Evolutionary conservation across 345 rosid genomes (phyloP), one percentile per base, ranked within the genome.

Genomic region (Anacardium occidentale): DNA sequence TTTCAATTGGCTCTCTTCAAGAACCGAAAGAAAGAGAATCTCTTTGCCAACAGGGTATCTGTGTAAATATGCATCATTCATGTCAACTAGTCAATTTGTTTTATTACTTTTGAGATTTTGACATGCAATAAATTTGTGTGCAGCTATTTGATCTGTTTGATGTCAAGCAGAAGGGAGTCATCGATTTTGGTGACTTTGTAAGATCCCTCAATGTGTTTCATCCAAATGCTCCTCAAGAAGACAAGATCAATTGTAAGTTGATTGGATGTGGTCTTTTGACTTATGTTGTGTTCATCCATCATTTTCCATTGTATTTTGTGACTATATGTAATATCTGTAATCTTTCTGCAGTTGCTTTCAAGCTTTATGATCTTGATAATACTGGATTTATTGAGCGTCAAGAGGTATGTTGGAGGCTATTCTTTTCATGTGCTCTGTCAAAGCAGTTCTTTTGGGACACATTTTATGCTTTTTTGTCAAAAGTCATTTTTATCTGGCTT

Each of bases 131-230:
- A 44, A 26, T 64, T 71, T 73, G 13, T 44, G 10, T 80, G 90
- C 91, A 96, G 98, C 86, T 96, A 53, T 91, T 96, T 88, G 91
- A 96, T 79, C 79, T 96, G 77, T 96, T 93, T 80, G 98, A 96
- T 80, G 96, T 83, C 26, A 93, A 96, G 85, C 84, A 83, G 40
- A 96, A 90, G 78, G 99, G 96, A 73, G 88, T 88, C 61, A 93
- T 96, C 53, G 98, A 96, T 77, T 96, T 96, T 69, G 89, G 95
- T 40, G 99, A 96, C 80, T 96, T 96, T 82, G 99, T 91, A 14
- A 81, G 94, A 77, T 83, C 95, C 59, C 93, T 96, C 52, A 85
- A 81, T 75, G 97, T 93, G 71, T 96, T 96, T 79, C 99, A 93
- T 77, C 99, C 97, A 14, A 93, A 90, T 83, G 87, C 82, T 57